phyloP scores from a whole-genome alignment of 2,329 filamentous ascomycete genomes.

The Aspergillus transmontanensis region DNA sequence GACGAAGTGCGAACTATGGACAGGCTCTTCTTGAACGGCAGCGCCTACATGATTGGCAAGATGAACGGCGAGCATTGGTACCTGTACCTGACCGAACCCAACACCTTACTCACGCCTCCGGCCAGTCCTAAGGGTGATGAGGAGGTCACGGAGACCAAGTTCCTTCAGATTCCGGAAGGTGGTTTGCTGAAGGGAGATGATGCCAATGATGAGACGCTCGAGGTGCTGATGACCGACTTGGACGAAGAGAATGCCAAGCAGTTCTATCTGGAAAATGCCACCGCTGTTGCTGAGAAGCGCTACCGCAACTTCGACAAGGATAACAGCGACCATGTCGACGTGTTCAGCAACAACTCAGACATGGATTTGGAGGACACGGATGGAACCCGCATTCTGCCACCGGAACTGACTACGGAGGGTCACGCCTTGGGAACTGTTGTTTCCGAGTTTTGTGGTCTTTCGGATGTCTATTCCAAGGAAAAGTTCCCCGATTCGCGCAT shows the following conservation, averaged over 20 bases:
- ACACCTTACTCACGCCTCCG: constrained; percentile 77
- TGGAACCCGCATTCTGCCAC: constrained; percentile 55
- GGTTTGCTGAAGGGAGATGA: constrained; percentile 25
- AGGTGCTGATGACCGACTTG: constrained; percentile 70
- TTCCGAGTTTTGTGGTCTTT: constrained; percentile 84
- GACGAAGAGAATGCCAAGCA: constrained; percentile 67
- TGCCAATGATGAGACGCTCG: constrained; percentile 56
- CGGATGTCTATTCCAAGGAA: constrained; percentile 81
- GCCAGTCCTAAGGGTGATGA: constrained; percentile 63
- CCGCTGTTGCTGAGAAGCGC: constrained; percentile 82
- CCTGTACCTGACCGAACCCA: constrained; percentile 90
- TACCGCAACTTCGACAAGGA: constrained; percentile 72
- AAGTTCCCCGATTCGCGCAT: constrained; percentile 91
- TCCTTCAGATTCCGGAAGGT: constrained; percentile 55
- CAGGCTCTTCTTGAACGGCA: constrained; percentile 86
- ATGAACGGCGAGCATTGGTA: constrained; percentile 99
- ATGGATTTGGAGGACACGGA: constrained; percentile 61
- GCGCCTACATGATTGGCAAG: constrained; percentile 99
- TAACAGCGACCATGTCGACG: constrained; percentile 62
- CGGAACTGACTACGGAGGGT: constrained; percentile 86
- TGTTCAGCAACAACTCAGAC: constrained; percentile 76
- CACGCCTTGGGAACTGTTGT: constrained; percentile 92
- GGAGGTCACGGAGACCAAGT: constrained; percentile 60
- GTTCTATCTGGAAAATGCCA: constrained; percentile 78
- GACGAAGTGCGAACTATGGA: constrained; percentile 93